These are phyloP conservation scores for Chlorokybus atmophyticus DNA, from an alignment of 139 green algal species.

Conservation along the genomic window DNA sequence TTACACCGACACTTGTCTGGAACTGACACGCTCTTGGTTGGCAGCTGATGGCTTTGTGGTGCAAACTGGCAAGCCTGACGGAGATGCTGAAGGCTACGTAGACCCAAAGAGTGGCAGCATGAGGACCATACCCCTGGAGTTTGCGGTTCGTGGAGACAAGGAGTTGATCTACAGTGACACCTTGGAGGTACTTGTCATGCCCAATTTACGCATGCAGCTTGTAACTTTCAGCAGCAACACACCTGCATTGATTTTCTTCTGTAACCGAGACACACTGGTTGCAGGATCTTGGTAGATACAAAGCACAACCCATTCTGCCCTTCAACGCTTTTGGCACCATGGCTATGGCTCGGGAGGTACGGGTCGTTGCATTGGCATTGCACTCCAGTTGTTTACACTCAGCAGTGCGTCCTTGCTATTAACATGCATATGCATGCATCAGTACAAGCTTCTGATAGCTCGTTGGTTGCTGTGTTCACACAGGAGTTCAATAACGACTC, in stretches of 20 bases:
- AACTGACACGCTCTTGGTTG: constrained; percentile 18
- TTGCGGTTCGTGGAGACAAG: constrained; percentile 75
- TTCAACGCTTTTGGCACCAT: constrained; percentile 98
- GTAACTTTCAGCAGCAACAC: no score
- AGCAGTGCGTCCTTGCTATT: no score
- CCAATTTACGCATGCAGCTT: no score
- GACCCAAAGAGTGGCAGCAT: constrained; percentile 32
- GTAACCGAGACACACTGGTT: constrained; percentile 1
- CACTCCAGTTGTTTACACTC: no score
- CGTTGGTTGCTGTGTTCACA: no score
- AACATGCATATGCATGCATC: no score
- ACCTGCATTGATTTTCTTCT: neutral
- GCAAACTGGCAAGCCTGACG: constrained; percentile 82
- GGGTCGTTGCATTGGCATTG: neutral
- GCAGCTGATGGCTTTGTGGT: constrained; percentile 92
- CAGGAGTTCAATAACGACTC: constrained; percentile 92
- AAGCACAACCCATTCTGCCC: constrained; percentile 75
- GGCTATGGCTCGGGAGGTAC: constrained; percentile 63
- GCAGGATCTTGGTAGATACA: constrained; percentile 42
- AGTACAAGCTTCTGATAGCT: no score
- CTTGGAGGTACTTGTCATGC: constrained; percentile 93
- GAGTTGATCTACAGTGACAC: constrained; percentile 86
- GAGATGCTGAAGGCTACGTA: constrained; percentile 44
- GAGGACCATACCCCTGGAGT: constrained; percentile 81
- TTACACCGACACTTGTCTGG: neutral